phyloP scores from a whole-genome alignment of 2,329 filamentous ascomycete genomes.

The Fusarium veterinarium region DNA sequence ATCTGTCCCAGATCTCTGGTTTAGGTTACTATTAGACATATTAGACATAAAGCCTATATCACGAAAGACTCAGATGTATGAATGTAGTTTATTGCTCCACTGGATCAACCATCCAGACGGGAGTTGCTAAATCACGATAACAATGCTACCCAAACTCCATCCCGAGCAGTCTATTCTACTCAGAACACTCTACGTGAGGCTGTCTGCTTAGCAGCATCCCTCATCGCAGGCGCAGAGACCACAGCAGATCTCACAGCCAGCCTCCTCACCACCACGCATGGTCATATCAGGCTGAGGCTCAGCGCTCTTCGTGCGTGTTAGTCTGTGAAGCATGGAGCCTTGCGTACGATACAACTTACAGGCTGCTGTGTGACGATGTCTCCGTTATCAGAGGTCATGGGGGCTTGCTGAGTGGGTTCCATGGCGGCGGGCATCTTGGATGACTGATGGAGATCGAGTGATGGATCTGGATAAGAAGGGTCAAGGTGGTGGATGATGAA shows the following conservation, averaged over 20 bases:
- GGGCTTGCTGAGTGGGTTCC: constrained; percentile 57
- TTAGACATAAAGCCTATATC: background rate
- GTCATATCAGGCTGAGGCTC: constrained; percentile 58
- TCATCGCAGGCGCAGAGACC: constrained; percentile 59
- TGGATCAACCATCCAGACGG: background rate
- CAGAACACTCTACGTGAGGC: background rate
- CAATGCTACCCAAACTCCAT: constrained; percentile 30
- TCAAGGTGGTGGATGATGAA: constrained; percentile 11
- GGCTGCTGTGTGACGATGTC: constrained; percentile 57
- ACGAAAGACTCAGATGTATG: background rate
- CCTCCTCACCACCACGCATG: constrained; percentile 59
- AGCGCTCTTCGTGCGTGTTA: constrained; percentile 43
- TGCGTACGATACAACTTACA: constrained; percentile 45
- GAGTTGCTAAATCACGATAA: constrained; percentile 21
- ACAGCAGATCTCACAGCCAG: constrained; percentile 59
- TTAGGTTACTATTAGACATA: background rate
- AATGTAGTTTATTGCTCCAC: constrained; percentile 8
- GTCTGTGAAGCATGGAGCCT: background rate
- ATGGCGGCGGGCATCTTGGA: constrained; percentile 55
- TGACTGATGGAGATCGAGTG: background rate
- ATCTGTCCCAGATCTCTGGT: background rate
- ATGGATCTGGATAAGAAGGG: background rate
- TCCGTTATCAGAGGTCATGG: constrained; percentile 53
- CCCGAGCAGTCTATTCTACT: background rate
- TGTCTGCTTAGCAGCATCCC: constrained; percentile 52